Conservation (phyloP, 1,139 yeast genomes). For the Zygosaccharomyces pseudobailii region DNA sequence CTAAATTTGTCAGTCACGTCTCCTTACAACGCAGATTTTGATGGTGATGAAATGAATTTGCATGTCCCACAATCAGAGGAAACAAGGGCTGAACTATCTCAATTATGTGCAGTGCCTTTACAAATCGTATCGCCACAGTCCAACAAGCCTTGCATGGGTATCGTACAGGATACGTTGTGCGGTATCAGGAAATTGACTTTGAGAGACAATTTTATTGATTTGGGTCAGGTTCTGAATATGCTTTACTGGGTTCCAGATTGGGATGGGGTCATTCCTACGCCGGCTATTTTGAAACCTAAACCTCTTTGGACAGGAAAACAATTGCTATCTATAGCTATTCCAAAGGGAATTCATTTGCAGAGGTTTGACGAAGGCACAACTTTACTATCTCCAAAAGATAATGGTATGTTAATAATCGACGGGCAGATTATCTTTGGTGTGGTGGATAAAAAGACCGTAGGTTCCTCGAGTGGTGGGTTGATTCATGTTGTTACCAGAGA, state of each 20-base stretch:
- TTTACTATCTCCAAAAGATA: slow-evolving; percentile 77
- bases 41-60: slow-evolving; percentile 99
- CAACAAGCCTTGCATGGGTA: slow-evolving; percentile 99
- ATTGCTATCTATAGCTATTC: slow-evolving; percentile 85
- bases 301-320: slow-evolving; percentile 99
- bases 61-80: slow-evolving; percentile 99
- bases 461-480: slow-evolving; percentile 97
- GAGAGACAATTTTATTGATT: slow-evolving; percentile 82
- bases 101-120: slow-evolving; percentile 92
- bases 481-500: slow-evolving; percentile 97
- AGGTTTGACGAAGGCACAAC: slow-evolving; percentile 89
- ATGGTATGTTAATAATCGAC: slow-evolving; percentile 86
- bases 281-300: slow-evolving; percentile 89
- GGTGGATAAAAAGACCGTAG: slow-evolving; percentile 96
- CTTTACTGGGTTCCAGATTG: slow-evolving; percentile 97
- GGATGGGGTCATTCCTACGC: slow-evolving; percentile 98
- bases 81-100: slow-evolving; percentile 92
- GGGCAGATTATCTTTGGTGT: slow-evolving; percentile 97
- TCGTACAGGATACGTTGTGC: slow-evolving; percentile 96
- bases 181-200: slow-evolving; percentile 95
- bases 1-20: slow-evolving; percentile 96
- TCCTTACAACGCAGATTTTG: slow-evolving; percentile 99
- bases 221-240: slow-evolving; percentile 93
- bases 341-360: slow-evolving; percentile 91
- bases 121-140: slow-evolving; percentile 98